Evolutionary conservation across 179 eudicot species (phyloP).

Genomic region (Corrigiola litoralis): DNA sequence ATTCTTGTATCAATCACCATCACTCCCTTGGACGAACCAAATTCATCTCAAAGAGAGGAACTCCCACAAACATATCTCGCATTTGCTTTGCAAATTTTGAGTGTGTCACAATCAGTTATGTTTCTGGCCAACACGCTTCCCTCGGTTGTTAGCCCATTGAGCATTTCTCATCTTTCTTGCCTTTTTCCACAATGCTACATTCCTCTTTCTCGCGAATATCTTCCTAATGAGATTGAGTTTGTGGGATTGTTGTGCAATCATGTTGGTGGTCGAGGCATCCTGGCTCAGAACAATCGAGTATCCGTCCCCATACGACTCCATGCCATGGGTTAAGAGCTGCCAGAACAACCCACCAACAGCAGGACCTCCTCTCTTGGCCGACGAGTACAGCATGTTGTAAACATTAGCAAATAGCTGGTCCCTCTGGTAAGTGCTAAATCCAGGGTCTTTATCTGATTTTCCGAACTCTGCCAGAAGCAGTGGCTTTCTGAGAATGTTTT

Average conservation of each 20-base stretch:
- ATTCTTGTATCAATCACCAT: neutral
- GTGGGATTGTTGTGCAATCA: slow-evolving; percentile 62
- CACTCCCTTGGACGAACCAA: slow-evolving; percentile 44
- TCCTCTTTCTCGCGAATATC: slow-evolving; percentile 53
- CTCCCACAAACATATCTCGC: too few relatives aligned
- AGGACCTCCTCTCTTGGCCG: slow-evolving; percentile 74
- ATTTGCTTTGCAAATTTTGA: too few relatives aligned
- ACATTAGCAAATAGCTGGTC: slow-evolving; percentile 49
- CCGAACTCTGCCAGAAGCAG: slow-evolving; percentile 80
- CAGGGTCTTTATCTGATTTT: slow-evolving; percentile 64
- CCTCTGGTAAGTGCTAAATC: slow-evolving; percentile 51
- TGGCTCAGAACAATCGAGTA: slow-evolving; percentile 58
- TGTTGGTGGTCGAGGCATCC: slow-evolving; percentile 52
- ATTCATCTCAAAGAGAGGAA: slow-evolving; percentile 41
- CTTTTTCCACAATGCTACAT: slow-evolving; percentile 50
- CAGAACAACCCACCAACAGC: slow-evolving; percentile 82
- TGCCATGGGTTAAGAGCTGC: slow-evolving; percentile 72
- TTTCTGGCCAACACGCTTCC: slow-evolving; percentile 31
- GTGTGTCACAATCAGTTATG: too few relatives aligned
- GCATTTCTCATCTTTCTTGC: slow-evolving; percentile 44
- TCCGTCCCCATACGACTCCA: slow-evolving; percentile 69
- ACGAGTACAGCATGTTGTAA: slow-evolving; percentile 52
- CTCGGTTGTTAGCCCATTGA: slow-evolving; percentile 34
- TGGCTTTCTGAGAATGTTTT: slow-evolving; percentile 62
- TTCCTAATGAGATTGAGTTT: slow-evolving; percentile 50